These are phyloP conservation scores for Coleophoma crateriformis DNA, from an alignment of 2,329 filamentous ascomycete genomes.

Conservation along the genomic window DNA sequence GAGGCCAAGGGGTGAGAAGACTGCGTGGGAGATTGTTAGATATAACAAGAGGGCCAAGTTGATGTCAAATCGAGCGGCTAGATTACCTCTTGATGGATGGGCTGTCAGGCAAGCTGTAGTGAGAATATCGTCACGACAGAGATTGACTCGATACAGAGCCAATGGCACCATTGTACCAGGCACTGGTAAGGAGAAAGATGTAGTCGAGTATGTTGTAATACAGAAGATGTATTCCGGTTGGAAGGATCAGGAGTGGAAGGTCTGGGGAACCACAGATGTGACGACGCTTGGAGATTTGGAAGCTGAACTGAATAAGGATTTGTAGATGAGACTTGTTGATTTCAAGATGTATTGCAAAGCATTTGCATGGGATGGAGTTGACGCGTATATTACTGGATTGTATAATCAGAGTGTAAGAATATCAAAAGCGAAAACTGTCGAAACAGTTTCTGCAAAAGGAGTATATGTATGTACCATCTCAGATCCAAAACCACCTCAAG, in stretches of 20 bases:
- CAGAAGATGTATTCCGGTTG: constrained; percentile 40
- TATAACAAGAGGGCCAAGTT: constrained; percentile 34
- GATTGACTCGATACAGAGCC: constrained; percentile 33
- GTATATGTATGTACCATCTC: too few species aligned
- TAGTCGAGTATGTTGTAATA: constrained; percentile 61
- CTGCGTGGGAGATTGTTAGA: constrained; percentile 48
- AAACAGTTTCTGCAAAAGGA: too few species aligned
- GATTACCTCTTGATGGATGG: constrained; percentile 37
- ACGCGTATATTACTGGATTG: not conserved
- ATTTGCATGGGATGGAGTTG: constrained; percentile 2
- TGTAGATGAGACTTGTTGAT: not conserved
- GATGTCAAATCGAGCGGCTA: constrained; percentile 46
- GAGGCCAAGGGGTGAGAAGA: constrained; percentile 38
- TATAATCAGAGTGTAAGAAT: not conserved
- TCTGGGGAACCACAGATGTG: constrained; percentile 59
- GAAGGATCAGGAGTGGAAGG: constrained; percentile 47
- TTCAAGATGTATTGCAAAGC: not conserved
- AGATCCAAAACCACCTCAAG: too few species aligned
- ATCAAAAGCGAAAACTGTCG: too few species aligned
- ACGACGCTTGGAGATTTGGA: constrained; percentile 35
- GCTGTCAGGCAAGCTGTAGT: constrained; percentile 55
- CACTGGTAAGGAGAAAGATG: constrained; percentile 43
- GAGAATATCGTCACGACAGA: constrained; percentile 50
- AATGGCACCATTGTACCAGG: constrained; percentile 37
- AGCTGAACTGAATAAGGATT: constrained; percentile 8